These are phyloP conservation scores for Russula ochroleuca DNA, from an alignment of 768 basidiomycete species.

Conservation along the genomic window DNA sequence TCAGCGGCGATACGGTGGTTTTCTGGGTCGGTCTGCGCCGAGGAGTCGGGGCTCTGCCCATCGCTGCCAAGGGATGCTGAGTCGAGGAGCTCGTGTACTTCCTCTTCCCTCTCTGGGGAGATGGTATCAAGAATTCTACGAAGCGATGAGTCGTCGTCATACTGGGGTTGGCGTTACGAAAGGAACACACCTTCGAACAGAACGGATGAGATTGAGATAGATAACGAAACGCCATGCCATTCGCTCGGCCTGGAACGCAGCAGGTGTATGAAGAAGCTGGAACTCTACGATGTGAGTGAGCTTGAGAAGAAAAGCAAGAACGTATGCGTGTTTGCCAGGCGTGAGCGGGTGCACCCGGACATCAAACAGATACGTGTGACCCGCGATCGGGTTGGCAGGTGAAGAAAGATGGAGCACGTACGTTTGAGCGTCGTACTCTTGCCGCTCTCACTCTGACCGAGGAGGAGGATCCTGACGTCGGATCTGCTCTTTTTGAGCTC, in stretches of 20 bases:
- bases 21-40: conserved; percentile 47
- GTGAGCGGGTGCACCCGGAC: not conserved
- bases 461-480: conserved; percentile 70
- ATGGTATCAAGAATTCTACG: conserved; percentile 70
- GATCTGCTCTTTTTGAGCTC: conserved; percentile 56
- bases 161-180: conserved; percentile 8
- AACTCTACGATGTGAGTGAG: conserved; percentile 53
- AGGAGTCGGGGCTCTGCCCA: conserved; percentile 34
- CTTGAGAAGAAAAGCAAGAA: conserved; percentile 1
- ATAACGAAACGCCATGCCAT: conserved; percentile 86
- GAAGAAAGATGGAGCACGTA: conserved; percentile 44
- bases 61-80: conserved; percentile 48
- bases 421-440: conserved; percentile 87
- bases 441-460: conserved; percentile 87
- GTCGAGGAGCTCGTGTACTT: conserved; percentile 48
- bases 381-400: not conserved
- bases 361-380: not conserved
- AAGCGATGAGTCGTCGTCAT: conserved; percentile 8
- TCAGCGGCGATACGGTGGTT: conserved; percentile 12
- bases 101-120: conserved; percentile 55
- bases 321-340: not conserved
- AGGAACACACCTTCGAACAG: conserved; percentile 59
- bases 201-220: conserved; percentile 83
- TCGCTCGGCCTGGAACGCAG: conserved; percentile 72
- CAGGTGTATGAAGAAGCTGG: conserved; percentile 73